phyloP scores from a whole-genome alignment of 305 asterid species.

The Fraxinus ornus region DNA sequence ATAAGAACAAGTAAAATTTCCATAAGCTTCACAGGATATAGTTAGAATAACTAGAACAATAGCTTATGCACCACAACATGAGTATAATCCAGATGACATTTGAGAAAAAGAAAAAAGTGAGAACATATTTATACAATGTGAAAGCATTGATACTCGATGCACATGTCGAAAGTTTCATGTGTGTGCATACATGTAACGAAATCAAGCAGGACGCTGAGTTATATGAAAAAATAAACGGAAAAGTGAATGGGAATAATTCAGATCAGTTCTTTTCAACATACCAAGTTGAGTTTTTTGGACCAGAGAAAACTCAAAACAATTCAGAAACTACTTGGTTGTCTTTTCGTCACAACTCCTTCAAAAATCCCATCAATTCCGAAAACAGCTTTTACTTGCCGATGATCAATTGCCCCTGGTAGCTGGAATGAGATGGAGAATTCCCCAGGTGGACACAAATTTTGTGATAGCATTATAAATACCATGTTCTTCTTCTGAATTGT shows the following conservation, averaged over 20 bases:
- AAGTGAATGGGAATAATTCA: not conserved
- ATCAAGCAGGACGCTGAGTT: not conserved
- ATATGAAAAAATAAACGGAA: not conserved
- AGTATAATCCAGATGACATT: not conserved
- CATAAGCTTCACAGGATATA: not conserved
- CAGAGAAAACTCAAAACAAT: not conserved
- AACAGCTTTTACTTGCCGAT: constrained; percentile 22
- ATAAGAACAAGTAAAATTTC: not conserved
- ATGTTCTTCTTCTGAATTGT: not conserved
- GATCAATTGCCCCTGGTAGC: constrained; percentile 47
- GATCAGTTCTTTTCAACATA: not conserved
- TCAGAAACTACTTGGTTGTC: not conserved
- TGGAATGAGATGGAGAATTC: constrained; percentile 10
- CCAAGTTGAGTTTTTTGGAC: not conserved
- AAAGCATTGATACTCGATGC: not conserved
- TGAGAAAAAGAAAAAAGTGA: not conserved
- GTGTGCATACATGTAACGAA: not conserved
- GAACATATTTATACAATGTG: not conserved
- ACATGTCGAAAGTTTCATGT: not conserved
- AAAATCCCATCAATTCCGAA: constrained; percentile 47
- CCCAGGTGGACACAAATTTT: constrained; percentile 26
- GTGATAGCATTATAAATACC: not conserved
- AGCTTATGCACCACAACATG: not conserved
- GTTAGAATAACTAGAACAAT: not conserved
- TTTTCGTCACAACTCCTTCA: constrained; percentile 46